Conservation (phyloP, 306 rosid species). For the Hippophae rhamnoides region DNA sequence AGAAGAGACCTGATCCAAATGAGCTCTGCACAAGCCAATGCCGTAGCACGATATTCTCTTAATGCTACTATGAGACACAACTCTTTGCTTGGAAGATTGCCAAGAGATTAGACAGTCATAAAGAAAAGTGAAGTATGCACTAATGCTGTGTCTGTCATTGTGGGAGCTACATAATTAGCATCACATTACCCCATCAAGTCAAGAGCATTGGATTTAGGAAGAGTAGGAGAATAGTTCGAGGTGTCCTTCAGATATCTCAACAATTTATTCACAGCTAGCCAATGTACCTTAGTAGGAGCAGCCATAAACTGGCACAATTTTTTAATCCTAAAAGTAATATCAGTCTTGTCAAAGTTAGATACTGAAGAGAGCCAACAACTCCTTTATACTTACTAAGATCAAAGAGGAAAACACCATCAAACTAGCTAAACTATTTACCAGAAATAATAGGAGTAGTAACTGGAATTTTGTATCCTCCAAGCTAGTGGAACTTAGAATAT, state of each 20-base stretch:
- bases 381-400: background rate
- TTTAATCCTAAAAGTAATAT: background rate
- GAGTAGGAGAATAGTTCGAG: background rate
- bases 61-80: background rate
- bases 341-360: background rate
- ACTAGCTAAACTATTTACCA: background rate
- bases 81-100: background rate
- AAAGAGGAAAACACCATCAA: background rate
- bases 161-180: background rate
- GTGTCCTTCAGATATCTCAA: background rate
- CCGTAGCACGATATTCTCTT: background rate
- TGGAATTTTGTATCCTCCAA: background rate
- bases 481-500: background rate
- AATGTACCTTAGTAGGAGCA: background rate
- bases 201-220: background rate
- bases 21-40: too few species aligned
- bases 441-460: background rate
- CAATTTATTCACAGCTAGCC: background rate
- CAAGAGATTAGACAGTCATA: background rate
- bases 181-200: background rate
- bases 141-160: background rate
- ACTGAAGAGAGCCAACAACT: background rate
- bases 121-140: background rate
- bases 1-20: too few species aligned
- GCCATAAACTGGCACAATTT: background rate